Evolutionary conservation across 2,329 filamentous ascomycete genomes (phyloP), one percentile per base, ranked within the genome.

Genomic region (Xylariaceae sp.): DNA sequence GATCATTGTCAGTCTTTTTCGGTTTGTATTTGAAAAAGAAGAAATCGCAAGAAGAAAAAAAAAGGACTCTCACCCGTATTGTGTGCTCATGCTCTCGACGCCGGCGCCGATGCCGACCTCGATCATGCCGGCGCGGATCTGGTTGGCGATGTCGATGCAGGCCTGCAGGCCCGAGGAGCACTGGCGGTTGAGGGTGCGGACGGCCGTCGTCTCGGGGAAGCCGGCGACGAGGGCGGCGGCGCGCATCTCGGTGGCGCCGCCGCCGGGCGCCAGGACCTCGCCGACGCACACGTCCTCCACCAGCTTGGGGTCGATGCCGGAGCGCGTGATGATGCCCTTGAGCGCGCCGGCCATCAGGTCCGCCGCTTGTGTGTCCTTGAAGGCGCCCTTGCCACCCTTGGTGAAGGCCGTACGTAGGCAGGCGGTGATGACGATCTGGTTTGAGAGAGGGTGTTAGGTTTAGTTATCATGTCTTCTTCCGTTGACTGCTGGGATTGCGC

Each of bases 281-380:
- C 92, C 92, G 42, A 97, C 89, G 36, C 84, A 84, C 50, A 98
- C 83, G 61, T 98, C 92, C 65, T 97, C 87, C 34, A 98, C 88
- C 24, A 92, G 74, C 26, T 70, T 70, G 15, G 92, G 89, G 67
- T 96, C 85, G 66, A 97, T 94, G 50, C 81, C 81, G 51, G 89
- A 96, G 55, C 88, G 85, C 41, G 85, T 73, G 59, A 97, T 74
- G 50, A 97, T 70, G 43, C 81, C 81, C 66, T 81, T 83, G 66
- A 97, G 82, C 32, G 88, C 82, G 53, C 87, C 88, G 35, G 81
- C 80, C 56, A 97, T 81, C 47, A 97, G 73, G 64, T 97, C 90
- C 28, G 88, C 78, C 5, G 85, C 86, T 39, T 79, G 74, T 7
- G 92, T 97, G 67, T 97, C 92, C 72, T 97, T 97, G 75, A 98